These are phyloP conservation scores for Microsporum ferrugineum DNA, from an alignment of 2,329 filamentous ascomycete species.

Conservation along the genomic window DNA sequence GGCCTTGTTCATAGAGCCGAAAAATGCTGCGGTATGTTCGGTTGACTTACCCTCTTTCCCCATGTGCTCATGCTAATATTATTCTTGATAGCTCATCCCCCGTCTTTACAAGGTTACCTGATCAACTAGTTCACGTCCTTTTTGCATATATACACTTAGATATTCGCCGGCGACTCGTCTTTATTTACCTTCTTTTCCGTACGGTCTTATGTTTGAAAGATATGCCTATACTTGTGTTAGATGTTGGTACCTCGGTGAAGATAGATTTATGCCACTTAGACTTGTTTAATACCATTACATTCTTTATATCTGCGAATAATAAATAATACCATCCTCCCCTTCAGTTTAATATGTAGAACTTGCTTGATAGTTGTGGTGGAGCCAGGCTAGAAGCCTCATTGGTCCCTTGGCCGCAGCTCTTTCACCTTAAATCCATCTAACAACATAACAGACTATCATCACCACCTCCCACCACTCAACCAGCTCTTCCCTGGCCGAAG, in stretches of 20 bases:
- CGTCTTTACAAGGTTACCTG: constrained; percentile 14
- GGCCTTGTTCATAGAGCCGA: constrained; percentile 48
- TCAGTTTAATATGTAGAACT: background rate
- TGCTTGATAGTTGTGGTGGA: background rate
- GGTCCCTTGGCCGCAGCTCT: background rate
- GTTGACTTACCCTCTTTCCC: background rate
- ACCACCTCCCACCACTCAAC: background rate
- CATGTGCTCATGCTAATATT: background rate
- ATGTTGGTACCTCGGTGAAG: background rate
- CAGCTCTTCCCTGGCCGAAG: background rate
- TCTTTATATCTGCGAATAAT: background rate
- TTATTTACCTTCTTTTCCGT: background rate
- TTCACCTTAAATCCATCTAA: background rate
- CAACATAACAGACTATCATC: background rate
- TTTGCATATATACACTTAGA: background rate
- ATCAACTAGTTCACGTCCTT: background rate
- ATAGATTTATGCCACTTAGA: background rate
- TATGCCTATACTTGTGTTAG: background rate
- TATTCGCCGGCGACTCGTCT: background rate
- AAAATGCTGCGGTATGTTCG: constrained; percentile 56
- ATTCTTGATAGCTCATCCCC: constrained; percentile 8
- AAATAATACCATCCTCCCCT: background rate
- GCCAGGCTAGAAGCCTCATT: background rate
- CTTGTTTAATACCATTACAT: background rate
- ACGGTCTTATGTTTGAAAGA: background rate